Conservation (phyloP, 2,329 filamentous ascomycete species). For the Aspergillus ibericus region DNA sequence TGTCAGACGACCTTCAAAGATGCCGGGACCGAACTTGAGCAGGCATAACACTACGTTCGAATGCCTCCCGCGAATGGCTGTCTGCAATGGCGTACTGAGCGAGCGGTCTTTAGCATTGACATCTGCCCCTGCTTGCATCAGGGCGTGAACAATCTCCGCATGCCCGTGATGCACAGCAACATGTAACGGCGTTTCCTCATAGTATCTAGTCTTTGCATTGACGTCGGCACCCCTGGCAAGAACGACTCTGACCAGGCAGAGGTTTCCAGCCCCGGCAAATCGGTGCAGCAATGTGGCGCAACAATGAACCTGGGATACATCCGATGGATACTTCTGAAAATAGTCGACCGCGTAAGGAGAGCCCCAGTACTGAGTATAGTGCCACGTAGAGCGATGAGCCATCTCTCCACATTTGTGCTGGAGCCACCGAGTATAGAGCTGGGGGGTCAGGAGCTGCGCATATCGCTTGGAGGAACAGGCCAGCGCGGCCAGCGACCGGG, state of each 20-base stretch:
- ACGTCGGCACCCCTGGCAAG: background rate
- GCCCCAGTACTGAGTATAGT: background rate
- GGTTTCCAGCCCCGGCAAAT: background rate
- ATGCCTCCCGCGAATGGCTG: background rate
- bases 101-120: background rate
- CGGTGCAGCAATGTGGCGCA: background rate
- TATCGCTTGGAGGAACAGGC: background rate
- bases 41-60: background rate
- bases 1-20: background rate
- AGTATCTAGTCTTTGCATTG: background rate
- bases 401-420: too few relatives aligned
- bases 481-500: background rate
- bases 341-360: background rate
- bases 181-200: background rate
- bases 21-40: background rate
- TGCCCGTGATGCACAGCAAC: background rate
- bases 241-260: background rate
- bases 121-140: conserved; percentile 1
- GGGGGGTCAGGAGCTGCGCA: background rate
- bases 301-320: background rate
- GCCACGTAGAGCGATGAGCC: background rate
- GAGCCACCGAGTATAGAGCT: background rate
- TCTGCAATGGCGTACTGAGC: background rate
- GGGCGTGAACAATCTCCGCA: background rate
- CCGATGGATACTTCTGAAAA: background rate